These are phyloP conservation scores for Pseudogymnoascus sp. DNA, from an alignment of 2,329 filamentous ascomycete genomes.

Conservation along the genomic window DNA sequence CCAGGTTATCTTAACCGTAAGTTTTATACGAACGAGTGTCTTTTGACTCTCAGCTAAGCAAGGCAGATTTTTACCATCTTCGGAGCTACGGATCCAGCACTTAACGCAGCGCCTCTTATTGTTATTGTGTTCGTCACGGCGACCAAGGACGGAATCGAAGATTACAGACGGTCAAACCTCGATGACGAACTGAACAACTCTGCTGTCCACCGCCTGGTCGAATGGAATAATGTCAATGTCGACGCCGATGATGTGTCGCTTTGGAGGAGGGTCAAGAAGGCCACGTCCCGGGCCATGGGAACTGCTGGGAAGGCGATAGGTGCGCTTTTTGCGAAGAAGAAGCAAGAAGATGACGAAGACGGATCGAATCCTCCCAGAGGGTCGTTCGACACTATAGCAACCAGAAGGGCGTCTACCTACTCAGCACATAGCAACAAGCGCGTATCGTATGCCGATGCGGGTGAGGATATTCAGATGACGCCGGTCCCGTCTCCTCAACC, in stretches of 20 bases:
- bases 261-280: slow-evolving; percentile 91
- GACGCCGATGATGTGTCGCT: slow-evolving; percentile 74
- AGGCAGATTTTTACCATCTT: slow-evolving; percentile 90
- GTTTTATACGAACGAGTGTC: slow-evolving; percentile 32
- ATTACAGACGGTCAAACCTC: slow-evolving; percentile 82
- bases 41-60: slow-evolving; percentile 23
- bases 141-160: slow-evolving; percentile 94
- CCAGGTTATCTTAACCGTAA: slow-evolving; percentile 86
- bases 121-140: slow-evolving; percentile 84
- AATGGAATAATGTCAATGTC: slow-evolving; percentile 91
- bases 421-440: slow-evolving; percentile 20
- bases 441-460: slow-evolving; percentile 46
- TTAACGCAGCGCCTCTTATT: slow-evolving; percentile 86
- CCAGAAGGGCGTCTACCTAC: slow-evolving; percentile 38
- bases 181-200: slow-evolving; percentile 96
- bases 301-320: neutral
- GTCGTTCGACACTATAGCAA: slow-evolving; percentile 57
- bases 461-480: slow-evolving; percentile 87
- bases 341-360: slow-evolving; percentile 23
- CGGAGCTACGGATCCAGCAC: slow-evolving; percentile 79
- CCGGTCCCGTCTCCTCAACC: slow-evolving; percentile 81
- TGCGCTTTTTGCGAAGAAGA: slow-evolving; percentile 44
- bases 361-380: slow-evolving; percentile 22
- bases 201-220: slow-evolving; percentile 78
- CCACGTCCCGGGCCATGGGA: slow-evolving; percentile 41